Percentiles rank a stretch among this genome's conserved stretches.
phyloP scores from a whole-genome alignment of 2,329 filamentous ascomycete genomes.

The Xylariaceae sp. region DNA sequence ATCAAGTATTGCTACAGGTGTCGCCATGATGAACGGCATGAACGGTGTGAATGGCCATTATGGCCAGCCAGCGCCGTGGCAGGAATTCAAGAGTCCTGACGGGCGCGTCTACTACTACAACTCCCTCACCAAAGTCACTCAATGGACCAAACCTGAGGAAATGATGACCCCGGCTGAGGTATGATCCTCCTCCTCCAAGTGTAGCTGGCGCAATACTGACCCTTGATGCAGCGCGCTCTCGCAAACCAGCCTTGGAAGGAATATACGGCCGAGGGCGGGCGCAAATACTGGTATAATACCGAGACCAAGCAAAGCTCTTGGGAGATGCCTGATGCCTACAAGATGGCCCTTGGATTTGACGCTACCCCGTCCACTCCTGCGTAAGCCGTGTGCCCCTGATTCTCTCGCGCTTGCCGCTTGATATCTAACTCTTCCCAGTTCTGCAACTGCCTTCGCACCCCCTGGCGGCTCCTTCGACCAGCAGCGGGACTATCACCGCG shows the following conservation, averaged over 20 bases:
- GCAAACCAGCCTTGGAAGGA: conserved; percentile 87
- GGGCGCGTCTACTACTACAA: conserved; percentile 92
- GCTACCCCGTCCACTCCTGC: conserved; percentile 35
- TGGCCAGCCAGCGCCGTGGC: conserved; percentile 57
- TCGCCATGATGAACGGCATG: too few relatives aligned
- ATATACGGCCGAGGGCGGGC: conserved; percentile 77
- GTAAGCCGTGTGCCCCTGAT: conserved; percentile 22
- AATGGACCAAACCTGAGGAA: conserved; percentile 91
- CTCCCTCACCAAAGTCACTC: conserved; percentile 71
- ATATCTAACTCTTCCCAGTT: conserved; percentile 17
- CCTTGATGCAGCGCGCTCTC: conserved; percentile 58
- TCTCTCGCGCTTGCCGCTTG: background rate
- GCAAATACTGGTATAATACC: conserved; percentile 92
- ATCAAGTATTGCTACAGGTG: too few relatives aligned
- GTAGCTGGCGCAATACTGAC: conserved; percentile 11
- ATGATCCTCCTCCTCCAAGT: conserved; percentile 18
- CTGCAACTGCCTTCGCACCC: conserved; percentile 35
- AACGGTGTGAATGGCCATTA: conserved; percentile 46
- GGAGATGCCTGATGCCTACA: conserved; percentile 84
- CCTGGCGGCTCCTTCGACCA: conserved; percentile 30
- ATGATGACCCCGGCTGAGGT: conserved; percentile 81
- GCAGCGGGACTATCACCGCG: too few relatives aligned
- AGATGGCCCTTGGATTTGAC: conserved; percentile 60
- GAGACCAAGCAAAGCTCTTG: conserved; percentile 89
- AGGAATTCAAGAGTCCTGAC: conserved; percentile 72